Conservation (phyloP, 352 stramenopile genomes). For the Phytophthora ramorum region DNA sequence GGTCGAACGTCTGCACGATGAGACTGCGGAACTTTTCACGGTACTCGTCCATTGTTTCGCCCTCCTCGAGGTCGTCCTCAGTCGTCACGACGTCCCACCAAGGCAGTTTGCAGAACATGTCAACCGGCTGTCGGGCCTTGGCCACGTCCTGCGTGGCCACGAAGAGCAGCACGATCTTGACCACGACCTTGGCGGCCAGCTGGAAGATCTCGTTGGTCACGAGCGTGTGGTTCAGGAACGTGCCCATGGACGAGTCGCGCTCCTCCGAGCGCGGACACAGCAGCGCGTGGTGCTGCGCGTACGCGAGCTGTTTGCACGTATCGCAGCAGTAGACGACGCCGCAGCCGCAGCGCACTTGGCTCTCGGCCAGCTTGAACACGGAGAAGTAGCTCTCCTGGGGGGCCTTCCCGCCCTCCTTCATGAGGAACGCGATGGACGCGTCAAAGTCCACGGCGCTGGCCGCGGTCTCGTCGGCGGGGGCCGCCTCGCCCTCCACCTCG, state of each 20-base stretch:
- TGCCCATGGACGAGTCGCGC: slow-evolving; percentile 68
- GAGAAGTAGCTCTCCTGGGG: slow-evolving; percentile 77
- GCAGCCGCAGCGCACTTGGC: slow-evolving; percentile 70
- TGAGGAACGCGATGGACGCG: slow-evolving; percentile 60
- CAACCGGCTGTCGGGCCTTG: slow-evolving; percentile 63
- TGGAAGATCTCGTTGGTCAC: slow-evolving; percentile 96
- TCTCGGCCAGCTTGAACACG: slow-evolving; percentile 63
- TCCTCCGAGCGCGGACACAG: slow-evolving; percentile 66
- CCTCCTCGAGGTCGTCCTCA: slow-evolving; percentile 63
- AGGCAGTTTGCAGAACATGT: slow-evolving; percentile 90
- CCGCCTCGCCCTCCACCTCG: slow-evolving; percentile 51
- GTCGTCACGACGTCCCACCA: slow-evolving; percentile 92
- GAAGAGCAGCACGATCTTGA: slow-evolving; percentile 69
- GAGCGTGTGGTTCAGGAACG: slow-evolving; percentile 80
- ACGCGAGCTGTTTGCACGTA: slow-evolving; percentile 72
- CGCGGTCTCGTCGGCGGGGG: slow-evolving; percentile 48
- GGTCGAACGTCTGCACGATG: slow-evolving; percentile 62
- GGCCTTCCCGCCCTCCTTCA: slow-evolving; percentile 71
- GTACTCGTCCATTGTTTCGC: slow-evolving; percentile 77
- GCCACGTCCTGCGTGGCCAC: slow-evolving; percentile 63
- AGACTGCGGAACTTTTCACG: slow-evolving; percentile 67
- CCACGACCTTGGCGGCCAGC: slow-evolving; percentile 89
- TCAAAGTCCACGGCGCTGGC: slow-evolving; percentile 64
- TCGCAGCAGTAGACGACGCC: slow-evolving; percentile 89
- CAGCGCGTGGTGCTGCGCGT: slow-evolving; percentile 78